Percentiles rank a stretch among this genome's conserved stretches.
Conservation (phyloP, 2,329 filamentous ascomycete species). For the Trichophyton equinum region DNA sequence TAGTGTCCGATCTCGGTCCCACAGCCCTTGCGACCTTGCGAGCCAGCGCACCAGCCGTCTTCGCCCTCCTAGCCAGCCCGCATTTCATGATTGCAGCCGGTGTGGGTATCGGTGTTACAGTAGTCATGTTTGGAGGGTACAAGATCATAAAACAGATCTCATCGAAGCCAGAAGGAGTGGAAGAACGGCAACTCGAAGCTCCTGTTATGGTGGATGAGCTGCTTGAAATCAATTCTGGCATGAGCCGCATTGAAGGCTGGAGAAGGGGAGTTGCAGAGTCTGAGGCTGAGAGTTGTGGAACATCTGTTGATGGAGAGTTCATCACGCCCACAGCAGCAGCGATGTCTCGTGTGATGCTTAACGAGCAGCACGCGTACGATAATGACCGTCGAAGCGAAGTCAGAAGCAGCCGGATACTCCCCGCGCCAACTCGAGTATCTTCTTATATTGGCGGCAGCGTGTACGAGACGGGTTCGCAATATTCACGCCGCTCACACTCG, state of each 20-base stretch:
- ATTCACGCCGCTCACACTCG: conserved; percentile 9
- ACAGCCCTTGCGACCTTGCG: conserved; percentile 65
- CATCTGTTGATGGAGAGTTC: conserved; percentile 53
- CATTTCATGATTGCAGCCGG: conserved; percentile 91
- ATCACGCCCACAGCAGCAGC: conserved; percentile 46
- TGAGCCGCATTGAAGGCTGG: conserved; percentile 51
- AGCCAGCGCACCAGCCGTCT: conserved; percentile 68
- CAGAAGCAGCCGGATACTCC: conserved; percentile 6
- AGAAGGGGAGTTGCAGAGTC: conserved; percentile 50
- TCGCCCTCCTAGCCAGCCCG: conserved; percentile 73
- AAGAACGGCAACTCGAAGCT: background rate
- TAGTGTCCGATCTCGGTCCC: conserved; percentile 74
- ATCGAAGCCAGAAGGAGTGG: conserved; percentile 19
- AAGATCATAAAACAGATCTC: conserved; percentile 88
- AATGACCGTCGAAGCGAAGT: conserved; percentile 22
- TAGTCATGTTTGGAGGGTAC: conserved; percentile 91
- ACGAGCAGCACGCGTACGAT: conserved; percentile 13
- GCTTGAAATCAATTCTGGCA: conserved; percentile 37
- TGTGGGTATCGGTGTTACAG: conserved; percentile 79
- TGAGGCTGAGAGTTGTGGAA: conserved; percentile 42
- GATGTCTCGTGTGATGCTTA: conserved; percentile 31
- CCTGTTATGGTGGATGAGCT: conserved; percentile 41
- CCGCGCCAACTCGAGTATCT: background rate
- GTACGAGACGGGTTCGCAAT: conserved; percentile 6
- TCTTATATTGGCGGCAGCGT: background rate